phyloP scores from a whole-genome alignment of 257 asterid genomes.

The Euphrasia confusa region DNA sequence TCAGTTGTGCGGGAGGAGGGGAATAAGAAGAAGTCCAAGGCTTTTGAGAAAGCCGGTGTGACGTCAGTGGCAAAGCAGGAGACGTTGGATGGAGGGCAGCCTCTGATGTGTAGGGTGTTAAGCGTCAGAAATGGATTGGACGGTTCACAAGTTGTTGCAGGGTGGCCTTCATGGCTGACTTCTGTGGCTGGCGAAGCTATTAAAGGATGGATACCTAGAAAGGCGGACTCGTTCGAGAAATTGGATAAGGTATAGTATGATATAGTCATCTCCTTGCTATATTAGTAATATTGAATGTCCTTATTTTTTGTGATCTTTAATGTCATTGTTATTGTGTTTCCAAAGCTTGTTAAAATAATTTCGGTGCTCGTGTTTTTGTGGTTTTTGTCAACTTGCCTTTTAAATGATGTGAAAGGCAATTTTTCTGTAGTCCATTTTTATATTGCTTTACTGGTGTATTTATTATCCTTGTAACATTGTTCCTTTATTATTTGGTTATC shows the following conservation, averaged over 20 bases:
- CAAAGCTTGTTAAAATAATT: background rate
- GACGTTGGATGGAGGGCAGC: constrained; percentile 32
- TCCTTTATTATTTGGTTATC: background rate
- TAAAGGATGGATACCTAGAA: constrained; percentile 90
- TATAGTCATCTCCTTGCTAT: constrained; percentile 9
- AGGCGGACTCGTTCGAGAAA: constrained; percentile 85
- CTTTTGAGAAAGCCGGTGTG: constrained; percentile 35
- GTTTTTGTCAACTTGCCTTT: background rate
- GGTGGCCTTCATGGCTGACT: constrained; percentile 90
- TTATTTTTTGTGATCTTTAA: background rate
- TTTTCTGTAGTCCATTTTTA: background rate
- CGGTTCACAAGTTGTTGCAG: constrained; percentile 74
- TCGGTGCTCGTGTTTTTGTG: background rate
- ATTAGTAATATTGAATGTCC: background rate
- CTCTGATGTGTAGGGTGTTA: constrained; percentile 56
- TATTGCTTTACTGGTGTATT: background rate
- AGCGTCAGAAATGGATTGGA: constrained; percentile 63
- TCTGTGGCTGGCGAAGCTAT: constrained; percentile 91
- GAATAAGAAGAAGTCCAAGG: constrained; percentile 38
- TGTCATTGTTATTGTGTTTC: constrained; percentile 2
- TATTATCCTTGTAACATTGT: background rate
- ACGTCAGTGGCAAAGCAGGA: constrained; percentile 29
- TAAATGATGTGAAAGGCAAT: too few relatives aligned
- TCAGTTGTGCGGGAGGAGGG: constrained; percentile 47
- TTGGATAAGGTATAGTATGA: constrained; percentile 71